Base-by-base conservation (phyloP, 805 yeast species). In the Brettanomyces sp. region DNA sequence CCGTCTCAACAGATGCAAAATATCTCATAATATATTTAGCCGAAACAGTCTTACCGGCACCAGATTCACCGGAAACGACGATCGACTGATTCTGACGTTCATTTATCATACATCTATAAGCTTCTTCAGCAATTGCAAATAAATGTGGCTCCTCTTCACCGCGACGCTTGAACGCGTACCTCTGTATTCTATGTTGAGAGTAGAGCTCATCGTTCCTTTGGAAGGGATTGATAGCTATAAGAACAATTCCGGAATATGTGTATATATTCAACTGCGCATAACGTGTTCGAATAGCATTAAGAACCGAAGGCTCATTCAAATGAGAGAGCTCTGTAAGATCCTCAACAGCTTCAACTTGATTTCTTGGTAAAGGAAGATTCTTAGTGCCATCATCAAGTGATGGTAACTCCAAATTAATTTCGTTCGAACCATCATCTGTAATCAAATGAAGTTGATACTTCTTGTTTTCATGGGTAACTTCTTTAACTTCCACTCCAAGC, bases 1-100 rank as follows among this genome's bases (percentile, higher is more conserved):
- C 72, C 8, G 68, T 63, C 49, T 91, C 97, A 13, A 91, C 97
- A 14, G 95, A 82, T 3, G 98, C 98, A 64, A 91, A 90, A 66
- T 90, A 91, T 64, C 98, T 80, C 98, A 91, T 91, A 53, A 91
- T 91, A 65, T 86, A 91, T 63, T 91, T 91, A 36, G 99, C 99
- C 51, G 93, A 82, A 38, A 91, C 98, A 4, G 98, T 93, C 59
- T 91, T 93, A 65, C 99, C 99, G 28, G 99, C 98, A 66, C 99
- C 99, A 5, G 96, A 86, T 67, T 91, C 99, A 67, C 99, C 99
- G 56, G 90, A 80, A 14, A 91, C 98, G 14, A 91, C 96, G 51
- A 91, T 90, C 1, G 99, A 91, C 68, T 91, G 99, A 68, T 91
- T 90, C 56, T 79, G 74, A 37, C 77, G 70, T 56, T 88, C 95